Percentiles rank a stretch among this genome's conserved stretches.
Evolutionary conservation across 257 asterid species (phyloP).

Genomic region (Fraxinus pennsylvanica): DNA sequence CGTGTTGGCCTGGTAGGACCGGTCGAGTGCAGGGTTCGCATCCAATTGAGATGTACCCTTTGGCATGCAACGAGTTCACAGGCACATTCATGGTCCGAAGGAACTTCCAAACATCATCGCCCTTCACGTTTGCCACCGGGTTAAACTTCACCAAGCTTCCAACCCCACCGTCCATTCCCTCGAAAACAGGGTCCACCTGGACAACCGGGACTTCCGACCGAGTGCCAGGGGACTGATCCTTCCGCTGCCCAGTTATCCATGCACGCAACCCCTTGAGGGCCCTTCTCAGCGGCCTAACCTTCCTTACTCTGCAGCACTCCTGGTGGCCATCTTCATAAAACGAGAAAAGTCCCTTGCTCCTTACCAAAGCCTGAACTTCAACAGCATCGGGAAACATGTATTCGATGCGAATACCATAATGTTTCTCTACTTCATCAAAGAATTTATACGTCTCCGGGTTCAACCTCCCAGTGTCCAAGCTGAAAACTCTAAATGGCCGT

Average conservation of each 20-base stretch:
- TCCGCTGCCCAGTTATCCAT: constrained; percentile 60
- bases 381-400: constrained; percentile 53
- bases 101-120: constrained; percentile 49
- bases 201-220: constrained; percentile 53
- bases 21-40: constrained; percentile 61
- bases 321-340: constrained; percentile 62
- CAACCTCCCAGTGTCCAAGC: constrained; percentile 55
- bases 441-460: constrained; percentile 52
- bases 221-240: constrained; percentile 60
- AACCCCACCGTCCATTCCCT: constrained; percentile 53
- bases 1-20: constrained; percentile 56
- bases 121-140: constrained; percentile 52
- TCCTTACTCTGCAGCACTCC: constrained; percentile 56
- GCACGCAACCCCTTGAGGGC: constrained; percentile 51
- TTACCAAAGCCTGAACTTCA: constrained; percentile 49
- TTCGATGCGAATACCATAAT: constrained; percentile 42
- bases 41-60: constrained; percentile 51
- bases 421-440: constrained; percentile 51
- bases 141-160: constrained; percentile 62
- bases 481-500: constrained; percentile 54
- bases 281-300: constrained; percentile 46
- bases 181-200: constrained; percentile 55
- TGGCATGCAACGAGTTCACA: constrained; percentile 45
- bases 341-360: constrained; percentile 53
- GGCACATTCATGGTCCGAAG: constrained; percentile 55